These are phyloP conservation scores for Leccinum obscurum DNA, from an alignment of 768 basidiomycete genomes.

Conservation along the genomic window DNA sequence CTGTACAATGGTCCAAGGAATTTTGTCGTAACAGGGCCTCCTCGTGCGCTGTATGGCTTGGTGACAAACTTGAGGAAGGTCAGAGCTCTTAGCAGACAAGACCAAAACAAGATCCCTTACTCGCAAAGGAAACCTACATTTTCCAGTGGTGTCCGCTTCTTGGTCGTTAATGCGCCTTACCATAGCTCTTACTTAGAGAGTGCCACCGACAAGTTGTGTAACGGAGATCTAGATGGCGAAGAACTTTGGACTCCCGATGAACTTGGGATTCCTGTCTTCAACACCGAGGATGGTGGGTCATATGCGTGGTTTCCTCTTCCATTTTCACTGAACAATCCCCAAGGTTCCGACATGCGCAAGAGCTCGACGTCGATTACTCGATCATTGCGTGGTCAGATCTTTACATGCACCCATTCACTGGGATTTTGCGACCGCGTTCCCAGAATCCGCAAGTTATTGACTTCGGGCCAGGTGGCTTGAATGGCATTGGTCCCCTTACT, in stretches of 20 bases:
- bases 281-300: conserved; percentile 86
- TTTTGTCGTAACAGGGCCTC: conserved; percentile 91
- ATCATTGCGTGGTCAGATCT: conserved; percentile 91
- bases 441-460: conserved; percentile 88
- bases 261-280: conserved; percentile 81
- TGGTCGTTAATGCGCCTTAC: conserved; percentile 40
- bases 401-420: conserved; percentile 89
- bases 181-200: conserved; percentile 84
- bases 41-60: conserved; percentile 56
- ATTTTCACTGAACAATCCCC: conserved; percentile 14
- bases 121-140: conserved; percentile 66
- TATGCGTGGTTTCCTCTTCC: conserved; percentile 19
- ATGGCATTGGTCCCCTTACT: conserved; percentile 85
- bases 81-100: conserved; percentile 79
- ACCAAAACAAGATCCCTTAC: conserved; percentile 47
- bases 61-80: conserved; percentile 32
- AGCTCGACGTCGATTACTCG: conserved; percentile 71
- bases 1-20: conserved; percentile 90
- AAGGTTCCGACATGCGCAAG: conserved; percentile 83
- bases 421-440: conserved; percentile 87
- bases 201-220: conserved; percentile 71
- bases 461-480: conserved; percentile 93
- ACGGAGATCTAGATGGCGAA: conserved; percentile 73
- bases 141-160: too few relatives aligned
- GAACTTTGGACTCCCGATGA: conserved; percentile 73